phyloP scores from a whole-genome alignment of 179 eudicot genomes.

The Nepenthes alata region DNA sequence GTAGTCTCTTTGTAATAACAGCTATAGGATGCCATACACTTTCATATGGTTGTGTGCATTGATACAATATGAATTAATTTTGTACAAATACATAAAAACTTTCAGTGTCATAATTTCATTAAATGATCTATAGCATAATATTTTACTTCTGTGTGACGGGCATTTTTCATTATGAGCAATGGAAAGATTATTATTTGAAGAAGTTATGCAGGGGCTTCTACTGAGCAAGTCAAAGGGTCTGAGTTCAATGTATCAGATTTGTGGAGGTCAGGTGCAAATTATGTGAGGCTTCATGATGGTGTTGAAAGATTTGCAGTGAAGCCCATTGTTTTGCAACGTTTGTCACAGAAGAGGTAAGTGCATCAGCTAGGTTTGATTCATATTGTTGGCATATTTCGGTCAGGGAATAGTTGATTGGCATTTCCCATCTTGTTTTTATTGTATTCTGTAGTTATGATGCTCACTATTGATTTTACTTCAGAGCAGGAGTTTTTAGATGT shows the following conservation, averaged over 20 bases:
- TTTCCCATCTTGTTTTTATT: background rate
- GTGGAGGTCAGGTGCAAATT: slow-evolving; percentile 59
- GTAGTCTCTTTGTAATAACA: background rate
- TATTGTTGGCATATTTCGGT: background rate
- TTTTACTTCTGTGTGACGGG: background rate
- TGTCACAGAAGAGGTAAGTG: slow-evolving; percentile 49
- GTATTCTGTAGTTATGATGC: slow-evolving; percentile 3
- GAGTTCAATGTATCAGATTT: slow-evolving; percentile 14
- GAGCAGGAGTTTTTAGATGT: slow-evolving; percentile 46
- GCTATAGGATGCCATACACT: background rate
- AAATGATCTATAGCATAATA: background rate
- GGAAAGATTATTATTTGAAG: background rate
- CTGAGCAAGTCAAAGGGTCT: slow-evolving; percentile 11
- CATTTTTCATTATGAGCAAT: background rate
- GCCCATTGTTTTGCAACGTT: slow-evolving; percentile 19
- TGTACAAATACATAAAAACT: background rate
- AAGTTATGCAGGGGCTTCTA: slow-evolving; percentile 20
- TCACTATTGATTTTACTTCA: slow-evolving; percentile 22
- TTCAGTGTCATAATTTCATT: background rate
- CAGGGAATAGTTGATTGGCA: background rate
- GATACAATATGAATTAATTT: background rate
- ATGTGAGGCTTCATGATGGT: slow-evolving; percentile 35
- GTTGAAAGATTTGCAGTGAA: slow-evolving; percentile 23
- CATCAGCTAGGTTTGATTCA: background rate
- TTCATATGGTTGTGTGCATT: background rate